phyloP scores from a whole-genome alignment of 2,329 filamentous ascomycete species.

The Penicillium sp. region DNA sequence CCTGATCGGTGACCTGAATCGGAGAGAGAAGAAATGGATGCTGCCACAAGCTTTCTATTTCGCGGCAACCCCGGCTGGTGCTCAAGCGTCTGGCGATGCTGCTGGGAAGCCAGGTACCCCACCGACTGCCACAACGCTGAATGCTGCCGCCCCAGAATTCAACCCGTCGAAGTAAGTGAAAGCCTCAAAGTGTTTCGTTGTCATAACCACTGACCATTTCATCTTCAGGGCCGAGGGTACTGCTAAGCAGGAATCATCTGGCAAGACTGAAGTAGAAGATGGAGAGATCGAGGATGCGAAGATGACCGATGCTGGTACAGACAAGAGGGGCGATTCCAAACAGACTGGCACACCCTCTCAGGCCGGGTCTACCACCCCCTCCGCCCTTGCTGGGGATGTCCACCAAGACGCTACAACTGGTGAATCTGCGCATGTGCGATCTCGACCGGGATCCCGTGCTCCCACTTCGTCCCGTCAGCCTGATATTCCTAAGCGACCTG shows the following conservation, averaged over 20 bases:
- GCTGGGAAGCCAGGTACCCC: conserved; percentile 29
- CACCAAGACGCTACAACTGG: conserved; percentile 6
- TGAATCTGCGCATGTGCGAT: conserved; percentile 19
- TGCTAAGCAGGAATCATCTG: conserved; percentile 22
- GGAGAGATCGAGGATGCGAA: conserved; percentile 48
- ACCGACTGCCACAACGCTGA: conserved; percentile 37
- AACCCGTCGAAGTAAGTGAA: conserved; percentile 41
- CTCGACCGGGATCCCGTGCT: conserved; percentile 28
- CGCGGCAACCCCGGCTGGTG: conserved; percentile 23
- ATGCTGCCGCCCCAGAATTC: conserved; percentile 43
- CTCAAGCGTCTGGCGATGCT: conserved; percentile 22
- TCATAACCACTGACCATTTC: conserved; percentile 20
- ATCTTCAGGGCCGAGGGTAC: conserved; percentile 29
- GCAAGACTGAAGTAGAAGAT: conserved; percentile 43
- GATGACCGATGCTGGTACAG: conserved; percentile 34
- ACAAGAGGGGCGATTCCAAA: conserved; percentile 19
- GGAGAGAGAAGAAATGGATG: conserved; percentile 49
- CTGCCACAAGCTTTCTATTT: conserved; percentile 47
- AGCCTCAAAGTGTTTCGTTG: not conserved
- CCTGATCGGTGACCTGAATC: conserved; percentile 47
- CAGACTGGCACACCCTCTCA: conserved; percentile 9
- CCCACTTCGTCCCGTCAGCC: conserved; percentile 29
- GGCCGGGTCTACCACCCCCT: conserved; percentile 10
- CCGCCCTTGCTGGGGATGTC: conserved; percentile 11
- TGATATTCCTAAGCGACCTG: conserved; percentile 40